Percentiles rank a stretch among this genome's conserved stretches.
Conservation (phyloP, 1,139 yeast species). For the Meyerozyma smithsonii region DNA sequence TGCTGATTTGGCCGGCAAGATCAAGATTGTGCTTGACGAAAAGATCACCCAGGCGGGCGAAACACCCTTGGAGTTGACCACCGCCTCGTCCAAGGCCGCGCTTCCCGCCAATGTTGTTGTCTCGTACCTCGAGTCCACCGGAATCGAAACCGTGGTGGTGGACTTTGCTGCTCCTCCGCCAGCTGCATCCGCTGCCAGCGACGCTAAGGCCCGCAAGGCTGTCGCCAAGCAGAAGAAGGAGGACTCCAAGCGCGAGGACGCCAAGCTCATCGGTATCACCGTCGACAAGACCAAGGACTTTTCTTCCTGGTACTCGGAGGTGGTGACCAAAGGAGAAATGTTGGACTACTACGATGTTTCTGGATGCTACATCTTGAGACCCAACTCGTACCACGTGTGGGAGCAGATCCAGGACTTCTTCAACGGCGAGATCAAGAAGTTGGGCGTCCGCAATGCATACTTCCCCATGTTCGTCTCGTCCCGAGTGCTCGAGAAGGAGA, state of each 20-base stretch:
- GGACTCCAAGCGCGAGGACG: constrained; percentile 70
- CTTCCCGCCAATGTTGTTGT: constrained; percentile 49
- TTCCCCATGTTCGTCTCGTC: constrained; percentile 99
- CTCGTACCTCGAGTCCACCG: constrained; percentile 52
- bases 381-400: constrained; percentile 93
- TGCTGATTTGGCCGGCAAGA: constrained; percentile 52
- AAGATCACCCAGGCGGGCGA: constrained; percentile 37
- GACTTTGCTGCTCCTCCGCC: constrained; percentile 54
- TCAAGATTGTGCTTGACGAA: constrained; percentile 64
- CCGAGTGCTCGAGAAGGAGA: constrained; percentile 90
- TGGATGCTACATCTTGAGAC: constrained; percentile 97
- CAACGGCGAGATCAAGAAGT: constrained; percentile 68
- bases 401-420: constrained; percentile 89
- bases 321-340: constrained; percentile 95
- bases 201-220: constrained; percentile 23
- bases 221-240: constrained; percentile 28
- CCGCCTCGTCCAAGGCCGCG: constrained; percentile 54
- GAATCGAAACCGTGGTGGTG: constrained; percentile 49
- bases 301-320: constrained; percentile 96
- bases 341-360: constrained; percentile 97
- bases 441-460: constrained; percentile 93
- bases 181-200: constrained; percentile 26
- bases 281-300: constrained; percentile 89
- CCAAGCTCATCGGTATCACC: constrained; percentile 93
- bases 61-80: constrained; percentile 52